Conservation (phyloP, 768 basidiomycete genomes). For the Lanmaoa rubissima region DNA sequence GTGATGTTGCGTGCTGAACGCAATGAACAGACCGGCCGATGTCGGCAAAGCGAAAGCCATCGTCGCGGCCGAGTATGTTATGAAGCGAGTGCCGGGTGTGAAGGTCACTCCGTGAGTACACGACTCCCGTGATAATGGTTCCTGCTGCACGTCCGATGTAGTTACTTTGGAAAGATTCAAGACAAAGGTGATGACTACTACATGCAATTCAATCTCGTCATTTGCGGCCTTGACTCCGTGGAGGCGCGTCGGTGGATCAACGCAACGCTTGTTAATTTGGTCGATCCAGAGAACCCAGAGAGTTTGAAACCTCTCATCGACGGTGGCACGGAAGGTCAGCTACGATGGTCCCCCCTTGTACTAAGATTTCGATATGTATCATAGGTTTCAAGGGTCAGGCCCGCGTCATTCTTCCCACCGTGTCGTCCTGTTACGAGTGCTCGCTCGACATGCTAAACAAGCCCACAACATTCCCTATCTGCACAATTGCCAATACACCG, state of each 20-base stretch:
- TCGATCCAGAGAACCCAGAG: conserved; percentile 90
- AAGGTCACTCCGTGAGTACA: conserved; percentile 87
- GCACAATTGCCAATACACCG: conserved; percentile 98
- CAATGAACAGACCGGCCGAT: conserved; percentile 64
- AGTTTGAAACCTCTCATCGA: conserved; percentile 96
- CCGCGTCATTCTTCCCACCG: conserved; percentile 91
- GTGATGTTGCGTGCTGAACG: background rate
- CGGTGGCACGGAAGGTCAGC: conserved; percentile 92
- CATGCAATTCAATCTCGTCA: conserved; percentile 93
- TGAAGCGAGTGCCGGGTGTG: conserved; percentile 95
- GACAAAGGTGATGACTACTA: conserved; percentile 96
- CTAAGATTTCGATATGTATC: background rate
- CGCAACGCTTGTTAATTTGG: conserved; percentile 92
- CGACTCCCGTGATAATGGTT: background rate
- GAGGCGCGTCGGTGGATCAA: conserved; percentile 99
- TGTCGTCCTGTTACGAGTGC: conserved; percentile 97
- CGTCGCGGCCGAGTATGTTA: conserved; percentile 93
- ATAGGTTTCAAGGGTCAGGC: conserved; percentile 98
- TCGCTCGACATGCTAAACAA: conserved; percentile 98
- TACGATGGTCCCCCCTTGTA: background rate
- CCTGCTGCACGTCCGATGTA: conserved; percentile 33
- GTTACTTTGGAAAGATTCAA: conserved; percentile 96
- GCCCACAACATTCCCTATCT: conserved; percentile 94
- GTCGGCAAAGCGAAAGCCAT: conserved; percentile 94
- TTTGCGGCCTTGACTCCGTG: conserved; percentile 96